Evolutionary conservation across 495 filamentous ascomycete genomes (phyloP).

Genomic region (Podospora bellae-mahoneyi): DNA sequence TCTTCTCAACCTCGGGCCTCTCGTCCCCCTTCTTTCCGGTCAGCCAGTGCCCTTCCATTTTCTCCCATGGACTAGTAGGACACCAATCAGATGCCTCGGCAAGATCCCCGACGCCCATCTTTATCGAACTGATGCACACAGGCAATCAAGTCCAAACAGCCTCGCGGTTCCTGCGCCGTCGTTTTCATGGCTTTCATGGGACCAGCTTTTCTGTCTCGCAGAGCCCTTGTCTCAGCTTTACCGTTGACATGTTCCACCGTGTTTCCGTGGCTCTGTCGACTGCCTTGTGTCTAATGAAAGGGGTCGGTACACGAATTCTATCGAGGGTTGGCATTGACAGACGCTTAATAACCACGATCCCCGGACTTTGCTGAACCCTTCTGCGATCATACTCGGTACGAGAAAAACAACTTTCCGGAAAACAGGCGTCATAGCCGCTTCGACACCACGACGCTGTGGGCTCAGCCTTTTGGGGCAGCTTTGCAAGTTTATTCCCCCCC

Average conservation of each 20-base stretch:
- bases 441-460: background rate
- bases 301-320: slow-evolving; percentile 3
- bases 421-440: background rate
- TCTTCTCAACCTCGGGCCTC: background rate
- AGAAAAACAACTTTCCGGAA: background rate
- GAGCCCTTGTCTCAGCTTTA: slow-evolving; percentile 13
- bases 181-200: background rate
- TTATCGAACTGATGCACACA: background rate
- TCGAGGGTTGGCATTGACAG: background rate
- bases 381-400: background rate
- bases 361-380: slow-evolving; percentile 1
- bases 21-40: background rate
- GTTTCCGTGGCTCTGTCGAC: slow-evolving; percentile 20
- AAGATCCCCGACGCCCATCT: background rate
- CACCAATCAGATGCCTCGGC: background rate
- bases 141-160: background rate
- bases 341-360: background rate
- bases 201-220: slow-evolving; percentile 4
- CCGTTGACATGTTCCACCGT: slow-evolving; percentile 27
- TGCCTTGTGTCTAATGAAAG: slow-evolving; percentile 2
- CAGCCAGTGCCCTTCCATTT: background rate
- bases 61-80: background rate
- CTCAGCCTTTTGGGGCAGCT: background rate
- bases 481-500: background rate
- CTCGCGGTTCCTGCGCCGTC: slow-evolving; percentile 4